Evolutionary conservation across 192 early-diverging fungal genomes (phyloP).

Genomic region (Umbelopsis isabellina): DNA sequence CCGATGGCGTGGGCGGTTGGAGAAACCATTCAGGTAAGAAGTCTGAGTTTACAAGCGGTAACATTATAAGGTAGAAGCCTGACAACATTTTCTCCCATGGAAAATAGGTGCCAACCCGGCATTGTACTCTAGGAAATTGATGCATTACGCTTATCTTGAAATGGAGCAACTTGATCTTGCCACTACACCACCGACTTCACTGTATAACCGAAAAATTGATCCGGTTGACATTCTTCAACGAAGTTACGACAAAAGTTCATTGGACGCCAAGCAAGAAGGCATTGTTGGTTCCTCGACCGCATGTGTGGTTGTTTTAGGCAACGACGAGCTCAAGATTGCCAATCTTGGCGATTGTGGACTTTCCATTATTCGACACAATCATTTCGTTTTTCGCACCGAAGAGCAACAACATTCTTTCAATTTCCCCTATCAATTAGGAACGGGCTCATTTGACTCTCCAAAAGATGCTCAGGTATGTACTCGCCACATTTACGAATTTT

Average conservation of each 20-base stretch:
- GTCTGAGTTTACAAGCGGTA: background rate
- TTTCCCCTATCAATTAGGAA: conserved; percentile 96
- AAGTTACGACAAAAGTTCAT: conserved; percentile 75
- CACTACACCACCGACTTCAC: conserved; percentile 58
- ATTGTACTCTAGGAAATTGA: conserved; percentile 90
- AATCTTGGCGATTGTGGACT: conserved; percentile 96
- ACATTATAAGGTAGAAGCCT: background rate
- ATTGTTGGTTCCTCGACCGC: conserved; percentile 94
- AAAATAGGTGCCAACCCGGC: conserved; percentile 83
- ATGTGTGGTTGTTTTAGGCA: conserved; percentile 80
- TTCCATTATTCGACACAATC: conserved; percentile 82
- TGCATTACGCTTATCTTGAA: conserved; percentile 91
- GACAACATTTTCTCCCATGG: background rate
- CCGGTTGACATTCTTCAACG: conserved; percentile 82
- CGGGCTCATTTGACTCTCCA: conserved; percentile 43
- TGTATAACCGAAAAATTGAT: conserved; percentile 38
- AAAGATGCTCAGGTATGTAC: conserved; percentile 38
- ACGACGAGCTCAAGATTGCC: conserved; percentile 91
- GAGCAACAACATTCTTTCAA: conserved; percentile 99
- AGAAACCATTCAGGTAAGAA: conserved; percentile 31
- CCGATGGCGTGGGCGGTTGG: conserved; percentile 98
- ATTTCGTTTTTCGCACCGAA: conserved; percentile 91
- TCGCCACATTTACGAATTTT: too few species aligned
- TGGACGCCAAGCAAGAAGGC: conserved; percentile 72
- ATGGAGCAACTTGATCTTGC: conserved; percentile 87